A percentile compares a stretch with the other conserved stretches of the same genome.
These are phyloP conservation scores for Lodderomyces jiufengensis DNA, from an alignment of 1,139 yeast species.

Conservation along the genomic window DNA sequence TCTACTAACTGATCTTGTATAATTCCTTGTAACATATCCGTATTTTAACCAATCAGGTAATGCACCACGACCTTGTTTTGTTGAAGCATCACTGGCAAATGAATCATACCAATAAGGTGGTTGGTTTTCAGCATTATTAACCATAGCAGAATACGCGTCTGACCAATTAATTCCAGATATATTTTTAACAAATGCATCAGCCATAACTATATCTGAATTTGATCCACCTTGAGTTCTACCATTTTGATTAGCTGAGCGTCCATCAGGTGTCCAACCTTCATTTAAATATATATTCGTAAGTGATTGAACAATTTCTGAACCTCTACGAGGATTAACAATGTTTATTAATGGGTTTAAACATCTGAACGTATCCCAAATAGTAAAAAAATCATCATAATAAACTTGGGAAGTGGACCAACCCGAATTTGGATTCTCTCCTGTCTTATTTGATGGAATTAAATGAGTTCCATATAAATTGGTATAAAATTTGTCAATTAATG, in stretches of 20 bases:
- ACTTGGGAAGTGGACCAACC: slow-evolving; percentile 17
- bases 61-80: slow-evolving; percentile 31
- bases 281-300: slow-evolving; percentile 27
- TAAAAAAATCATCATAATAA: slow-evolving; percentile 39
- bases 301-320: slow-evolving; percentile 29
- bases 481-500: slow-evolving; percentile 23
- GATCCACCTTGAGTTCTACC: slow-evolving; percentile 41
- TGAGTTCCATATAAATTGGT: slow-evolving; percentile 33
- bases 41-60: slow-evolving; percentile 28
- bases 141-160: slow-evolving; percentile 32
- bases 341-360: slow-evolving; percentile 31
- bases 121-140: slow-evolving; percentile 32
- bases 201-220: slow-evolving; percentile 37
- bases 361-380: slow-evolving; percentile 40
- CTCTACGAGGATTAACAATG: slow-evolving; percentile 25
- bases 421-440: slow-evolving; percentile 34
- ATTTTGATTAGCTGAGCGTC: slow-evolving; percentile 35
- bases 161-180: slow-evolving; percentile 26
- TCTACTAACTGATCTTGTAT: slow-evolving; percentile 32
- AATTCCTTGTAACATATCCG: slow-evolving; percentile 28
- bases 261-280: slow-evolving; percentile 40
- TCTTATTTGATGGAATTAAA: slow-evolving; percentile 33
- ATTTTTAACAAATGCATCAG: slow-evolving; percentile 34
- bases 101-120: slow-evolving; percentile 27
- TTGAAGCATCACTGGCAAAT: slow-evolving; percentile 26